phyloP scores from a whole-genome alignment of 73 alveolate genomes.

The Uronychia setigera region DNA sequence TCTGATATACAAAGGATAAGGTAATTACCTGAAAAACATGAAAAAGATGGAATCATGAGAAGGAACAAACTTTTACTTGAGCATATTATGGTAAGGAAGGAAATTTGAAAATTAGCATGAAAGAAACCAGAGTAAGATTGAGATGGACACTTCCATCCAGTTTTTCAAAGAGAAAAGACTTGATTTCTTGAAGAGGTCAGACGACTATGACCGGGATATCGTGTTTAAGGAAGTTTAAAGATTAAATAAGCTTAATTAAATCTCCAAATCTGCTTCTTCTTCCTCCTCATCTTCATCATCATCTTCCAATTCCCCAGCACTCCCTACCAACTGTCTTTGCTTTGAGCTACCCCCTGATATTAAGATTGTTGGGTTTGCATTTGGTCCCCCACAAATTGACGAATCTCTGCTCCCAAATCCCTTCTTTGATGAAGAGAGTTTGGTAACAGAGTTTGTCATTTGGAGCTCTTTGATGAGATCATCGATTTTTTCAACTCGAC shows the following conservation, averaged over 20 bases:
- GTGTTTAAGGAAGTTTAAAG: too few species aligned
- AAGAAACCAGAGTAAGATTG: neutral
- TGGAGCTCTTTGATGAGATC: neutral
- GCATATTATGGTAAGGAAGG: constrained; percentile 36
- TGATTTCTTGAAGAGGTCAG: neutral
- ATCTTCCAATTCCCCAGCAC: too few species aligned
- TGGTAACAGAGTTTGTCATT: neutral
- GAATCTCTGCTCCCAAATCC: too few species aligned
- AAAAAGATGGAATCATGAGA: constrained; percentile 71
- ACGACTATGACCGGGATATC: neutral
- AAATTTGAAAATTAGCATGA: neutral
- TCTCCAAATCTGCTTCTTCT: neutral
- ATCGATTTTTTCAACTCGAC: neutral
- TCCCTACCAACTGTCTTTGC: neutral
- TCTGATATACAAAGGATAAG: constrained; percentile 12
- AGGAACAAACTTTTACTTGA: constrained; percentile 58
- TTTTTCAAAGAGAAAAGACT: neutral
- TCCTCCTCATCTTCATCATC: neutral
- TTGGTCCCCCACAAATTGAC: too few species aligned
- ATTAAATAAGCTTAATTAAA: too few species aligned
- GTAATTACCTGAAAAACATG: constrained; percentile 30
- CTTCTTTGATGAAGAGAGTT: too few species aligned
- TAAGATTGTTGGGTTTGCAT: neutral
- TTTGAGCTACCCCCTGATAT: neutral
- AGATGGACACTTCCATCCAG: neutral